Evolutionary conservation across 2,329 filamentous ascomycete species (phyloP).

Genomic region (Pseudogymnoascus sp.): DNA sequence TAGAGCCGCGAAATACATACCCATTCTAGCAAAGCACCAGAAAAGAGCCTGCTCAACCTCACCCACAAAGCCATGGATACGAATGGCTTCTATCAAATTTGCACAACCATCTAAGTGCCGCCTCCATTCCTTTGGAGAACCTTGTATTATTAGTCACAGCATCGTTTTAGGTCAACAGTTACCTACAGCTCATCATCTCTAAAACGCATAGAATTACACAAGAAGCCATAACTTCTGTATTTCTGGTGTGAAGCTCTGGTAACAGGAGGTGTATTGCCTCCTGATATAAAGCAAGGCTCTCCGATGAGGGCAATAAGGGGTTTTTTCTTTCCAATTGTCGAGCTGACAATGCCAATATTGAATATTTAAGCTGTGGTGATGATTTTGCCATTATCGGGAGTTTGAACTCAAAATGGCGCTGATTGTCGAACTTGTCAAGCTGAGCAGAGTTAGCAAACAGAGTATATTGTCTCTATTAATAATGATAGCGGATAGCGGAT

Average conservation of each 20-base stretch:
- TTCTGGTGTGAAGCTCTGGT: slow-evolving; percentile 42
- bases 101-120: slow-evolving; percentile 48
- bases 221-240: slow-evolving; percentile 45
- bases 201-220: slow-evolving; percentile 49
- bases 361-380: slow-evolving; percentile 40
- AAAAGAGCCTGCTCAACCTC: slow-evolving; percentile 46
- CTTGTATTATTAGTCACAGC: slow-evolving; percentile 14
- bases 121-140: slow-evolving; percentile 42
- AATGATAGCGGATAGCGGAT: too few species aligned
- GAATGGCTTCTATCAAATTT: slow-evolving; percentile 43
- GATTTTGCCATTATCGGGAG: slow-evolving; percentile 42
- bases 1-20: slow-evolving; percentile 20
- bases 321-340: slow-evolving; percentile 45
- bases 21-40: slow-evolving; percentile 51
- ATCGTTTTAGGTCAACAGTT: not conserved
- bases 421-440: slow-evolving; percentile 49
- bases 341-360: slow-evolving; percentile 46
- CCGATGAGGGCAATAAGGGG: slow-evolving; percentile 34
- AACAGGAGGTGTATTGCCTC: slow-evolving; percentile 45
- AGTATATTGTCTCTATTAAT: too few species aligned
- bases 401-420: slow-evolving; percentile 42
- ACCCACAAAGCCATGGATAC: slow-evolving; percentile 45
- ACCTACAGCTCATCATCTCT: slow-evolving; percentile 46
- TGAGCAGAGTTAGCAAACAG: slow-evolving; percentile 15
- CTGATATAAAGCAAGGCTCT: slow-evolving; percentile 45